phyloP scores from a whole-genome alignment of 306 rosid species.

The Sicyos baderoa region DNA sequence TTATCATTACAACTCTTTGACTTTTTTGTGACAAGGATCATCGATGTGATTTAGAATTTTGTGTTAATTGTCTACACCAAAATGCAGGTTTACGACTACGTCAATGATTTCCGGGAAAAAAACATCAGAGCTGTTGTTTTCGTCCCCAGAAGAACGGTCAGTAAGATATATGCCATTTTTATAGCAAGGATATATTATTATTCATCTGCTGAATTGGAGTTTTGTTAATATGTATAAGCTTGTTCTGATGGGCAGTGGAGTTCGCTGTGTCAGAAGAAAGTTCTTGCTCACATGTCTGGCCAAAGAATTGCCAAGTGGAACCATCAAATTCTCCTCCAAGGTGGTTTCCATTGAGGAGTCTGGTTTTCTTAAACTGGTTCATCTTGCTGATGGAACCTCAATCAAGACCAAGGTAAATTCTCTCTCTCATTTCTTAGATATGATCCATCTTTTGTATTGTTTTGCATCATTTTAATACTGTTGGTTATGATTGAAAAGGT shows the following conservation, averaged over 20 bases:
- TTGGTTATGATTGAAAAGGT: conserved; percentile 33
- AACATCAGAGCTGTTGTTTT: conserved; percentile 27
- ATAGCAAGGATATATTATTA: neutral
- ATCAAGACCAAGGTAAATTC: conserved; percentile 52
- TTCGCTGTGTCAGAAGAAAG: conserved; percentile 47
- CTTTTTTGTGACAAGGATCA: neutral
- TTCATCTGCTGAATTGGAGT: too few species aligned
- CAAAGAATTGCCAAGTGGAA: conserved; percentile 54
- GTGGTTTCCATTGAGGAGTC: conserved; percentile 60
- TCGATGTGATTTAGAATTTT: neutral
- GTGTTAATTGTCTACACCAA: neutral
- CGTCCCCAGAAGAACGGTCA: conserved; percentile 37
- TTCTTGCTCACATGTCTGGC: conserved; percentile 47
- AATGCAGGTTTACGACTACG: conserved; percentile 38
- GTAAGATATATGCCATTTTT: conserved; percentile 14
- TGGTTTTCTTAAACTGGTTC: conserved; percentile 45
- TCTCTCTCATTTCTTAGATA: neutral
- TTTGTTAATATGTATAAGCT: neutral
- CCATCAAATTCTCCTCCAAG: conserved; percentile 60
- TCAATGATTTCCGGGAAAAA: conserved; percentile 41
- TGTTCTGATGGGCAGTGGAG: conserved; percentile 23
- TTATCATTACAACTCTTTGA: neutral
- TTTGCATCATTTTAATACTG: neutral
- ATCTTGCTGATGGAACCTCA: conserved; percentile 55
- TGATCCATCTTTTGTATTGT: neutral